Percentiles rank a stretch among this genome's conserved stretches.
phyloP scores from a whole-genome alignment of 2,329 filamentous ascomycete genomes.

The Chaetothyriales sp. region DNA sequence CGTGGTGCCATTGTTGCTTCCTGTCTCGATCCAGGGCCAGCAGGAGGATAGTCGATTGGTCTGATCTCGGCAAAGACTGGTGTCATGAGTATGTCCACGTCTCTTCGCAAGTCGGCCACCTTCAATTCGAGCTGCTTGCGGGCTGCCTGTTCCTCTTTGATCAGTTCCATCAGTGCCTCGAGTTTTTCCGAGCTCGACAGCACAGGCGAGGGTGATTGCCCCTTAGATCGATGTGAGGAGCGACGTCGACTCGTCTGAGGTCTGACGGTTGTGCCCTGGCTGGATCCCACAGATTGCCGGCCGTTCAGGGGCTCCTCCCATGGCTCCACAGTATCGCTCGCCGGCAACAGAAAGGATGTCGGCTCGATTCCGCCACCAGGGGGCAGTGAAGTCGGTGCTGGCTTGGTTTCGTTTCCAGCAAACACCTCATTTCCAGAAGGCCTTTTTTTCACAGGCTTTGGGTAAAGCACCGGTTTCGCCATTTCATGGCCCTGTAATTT shows the following conservation, averaged over 20 bases:
- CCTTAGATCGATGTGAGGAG: conserved; percentile 7
- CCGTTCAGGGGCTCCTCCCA: background rate
- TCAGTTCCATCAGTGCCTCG: conserved; percentile 30
- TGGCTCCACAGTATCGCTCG: conserved; percentile 5
- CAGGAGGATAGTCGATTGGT: conserved; percentile 10
- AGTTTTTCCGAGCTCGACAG: conserved; percentile 29
- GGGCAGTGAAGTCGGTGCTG: conserved; percentile 3
- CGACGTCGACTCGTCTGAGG: conserved; percentile 5
- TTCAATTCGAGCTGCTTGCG: conserved; percentile 31
- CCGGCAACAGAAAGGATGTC: conserved; percentile 9
- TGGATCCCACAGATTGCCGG: conserved; percentile 8
- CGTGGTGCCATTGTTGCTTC: conserved; percentile 3
- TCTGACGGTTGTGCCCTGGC: conserved; percentile 15
- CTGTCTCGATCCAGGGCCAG: conserved; percentile 11
- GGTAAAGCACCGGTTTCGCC: conserved; percentile 6
- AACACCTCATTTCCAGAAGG: background rate
- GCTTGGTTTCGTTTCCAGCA: conserved; percentile 1
- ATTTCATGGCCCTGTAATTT: conserved; percentile 28
- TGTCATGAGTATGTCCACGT: conserved; percentile 17
- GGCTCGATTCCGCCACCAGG: conserved; percentile 4
- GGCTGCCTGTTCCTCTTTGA: conserved; percentile 32
- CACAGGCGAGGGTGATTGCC: conserved; percentile 11
- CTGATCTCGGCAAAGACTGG: conserved; percentile 14
- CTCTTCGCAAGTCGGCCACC: conserved; percentile 27
- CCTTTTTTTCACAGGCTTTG: conserved; percentile 1